Conservation (phyloP, 768 basidiomycete species). For the Mrakia blollopis region DNA sequence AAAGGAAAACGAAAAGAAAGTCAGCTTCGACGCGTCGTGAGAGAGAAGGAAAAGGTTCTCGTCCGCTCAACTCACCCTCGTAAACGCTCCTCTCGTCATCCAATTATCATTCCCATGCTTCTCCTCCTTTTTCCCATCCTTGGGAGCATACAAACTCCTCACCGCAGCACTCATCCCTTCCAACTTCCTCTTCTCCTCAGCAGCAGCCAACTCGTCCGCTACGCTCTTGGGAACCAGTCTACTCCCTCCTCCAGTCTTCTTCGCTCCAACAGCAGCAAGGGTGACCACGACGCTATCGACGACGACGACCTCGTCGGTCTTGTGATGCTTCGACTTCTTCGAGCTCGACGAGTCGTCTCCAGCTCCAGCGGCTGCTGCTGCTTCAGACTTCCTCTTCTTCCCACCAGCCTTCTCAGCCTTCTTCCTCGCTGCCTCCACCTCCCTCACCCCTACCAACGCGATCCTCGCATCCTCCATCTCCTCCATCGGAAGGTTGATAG, state of each 20-base stretch:
- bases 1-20: neutral
- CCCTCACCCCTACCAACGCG: slow-evolving; percentile 51
- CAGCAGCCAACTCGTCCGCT: slow-evolving; percentile 63
- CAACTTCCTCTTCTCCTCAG: slow-evolving; percentile 72
- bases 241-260: slow-evolving; percentile 47
- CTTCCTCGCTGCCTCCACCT: slow-evolving; percentile 31
- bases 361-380: slow-evolving; percentile 38
- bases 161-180: slow-evolving; percentile 80
- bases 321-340: slow-evolving; percentile 22
- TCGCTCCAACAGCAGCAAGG: slow-evolving; percentile 57
- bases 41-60: neutral
- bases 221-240: slow-evolving; percentile 57
- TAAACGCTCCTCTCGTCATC: slow-evolving; percentile 88
- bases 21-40: neutral
- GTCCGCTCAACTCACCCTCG: slow-evolving; percentile 63
- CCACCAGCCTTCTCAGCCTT: slow-evolving; percentile 37
- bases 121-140: slow-evolving; percentile 58
- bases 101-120: slow-evolving; percentile 54
- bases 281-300: slow-evolving; percentile 40
- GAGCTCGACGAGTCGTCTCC: slow-evolving; percentile 35
- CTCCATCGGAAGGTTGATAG: slow-evolving; percentile 23
- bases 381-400: slow-evolving; percentile 38
- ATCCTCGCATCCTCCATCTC: slow-evolving; percentile 47
- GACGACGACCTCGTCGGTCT: slow-evolving; percentile 35
- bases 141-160: slow-evolving; percentile 66